Evolutionary conservation across 192 early-diverging fungal genomes (phyloP).

Genomic region (Podila horticola): DNA sequence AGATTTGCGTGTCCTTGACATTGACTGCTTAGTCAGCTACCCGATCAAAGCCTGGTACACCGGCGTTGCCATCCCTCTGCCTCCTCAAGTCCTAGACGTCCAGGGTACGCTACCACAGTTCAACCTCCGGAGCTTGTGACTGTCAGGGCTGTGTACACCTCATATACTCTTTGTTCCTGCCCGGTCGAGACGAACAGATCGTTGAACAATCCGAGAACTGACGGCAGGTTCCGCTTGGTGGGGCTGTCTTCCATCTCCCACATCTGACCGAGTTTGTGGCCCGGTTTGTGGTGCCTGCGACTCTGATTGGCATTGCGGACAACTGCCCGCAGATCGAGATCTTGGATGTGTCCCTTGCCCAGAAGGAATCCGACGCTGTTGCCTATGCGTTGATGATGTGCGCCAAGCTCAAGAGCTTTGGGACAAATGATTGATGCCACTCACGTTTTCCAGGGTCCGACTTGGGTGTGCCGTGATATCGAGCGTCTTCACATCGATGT

Average conservation of each 20-base stretch:
- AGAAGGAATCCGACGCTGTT: not conserved
- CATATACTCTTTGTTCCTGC: not conserved
- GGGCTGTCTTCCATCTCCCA: not conserved
- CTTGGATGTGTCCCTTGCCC: not conserved
- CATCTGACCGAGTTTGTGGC: not conserved
- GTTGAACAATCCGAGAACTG: not conserved
- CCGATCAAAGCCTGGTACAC: not conserved
- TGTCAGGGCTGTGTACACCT: not conserved
- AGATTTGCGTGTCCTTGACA: not conserved
- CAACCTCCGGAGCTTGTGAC: not conserved
- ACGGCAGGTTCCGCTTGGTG: not conserved
- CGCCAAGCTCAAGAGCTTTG: not conserved
- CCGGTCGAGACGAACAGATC: not conserved
- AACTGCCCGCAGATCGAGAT: not conserved
- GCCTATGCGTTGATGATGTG: not conserved
- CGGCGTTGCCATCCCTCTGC: not conserved
- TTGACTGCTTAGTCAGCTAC: not conserved
- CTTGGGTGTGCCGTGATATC: not conserved
- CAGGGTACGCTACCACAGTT: not conserved
- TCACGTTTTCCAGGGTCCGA: not conserved
- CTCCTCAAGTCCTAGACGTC: not conserved
- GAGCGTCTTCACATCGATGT: not conserved
- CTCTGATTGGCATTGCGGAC: not conserved
- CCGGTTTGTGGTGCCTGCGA: not conserved
- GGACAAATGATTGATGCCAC: not conserved